Percentiles rank a stretch among this genome's conserved stretches.
These are phyloP conservation scores for Chlorella sp. DNA, from an alignment of 139 green algal genomes.

Conservation along the genomic window DNA sequence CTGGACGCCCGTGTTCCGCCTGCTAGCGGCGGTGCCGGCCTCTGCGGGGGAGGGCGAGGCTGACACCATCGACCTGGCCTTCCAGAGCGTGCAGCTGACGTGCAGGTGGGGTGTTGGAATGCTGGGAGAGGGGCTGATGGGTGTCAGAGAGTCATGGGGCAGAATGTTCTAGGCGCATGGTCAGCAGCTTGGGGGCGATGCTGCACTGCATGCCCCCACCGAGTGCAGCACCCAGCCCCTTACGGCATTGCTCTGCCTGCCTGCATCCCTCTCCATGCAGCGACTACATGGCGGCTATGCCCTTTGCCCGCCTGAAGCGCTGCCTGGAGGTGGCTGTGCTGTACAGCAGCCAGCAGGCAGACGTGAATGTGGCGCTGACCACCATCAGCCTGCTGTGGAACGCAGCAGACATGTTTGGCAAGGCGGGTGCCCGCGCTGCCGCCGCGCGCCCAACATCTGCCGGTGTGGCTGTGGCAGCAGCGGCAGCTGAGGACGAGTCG, in stretches of 20 bases:
- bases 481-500: slow-evolving; percentile 13
- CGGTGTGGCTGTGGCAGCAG: not conserved
- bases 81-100: slow-evolving; percentile 78
- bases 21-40: slow-evolving; percentile 76
- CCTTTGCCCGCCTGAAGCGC: slow-evolving; percentile 48
- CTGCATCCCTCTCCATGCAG: slow-evolving; percentile 29
- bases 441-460: not conserved
- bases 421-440: not conserved
- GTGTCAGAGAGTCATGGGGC: no score
- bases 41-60: slow-evolving; percentile 44
- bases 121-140: no score
- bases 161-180: no score
- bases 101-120: no score
- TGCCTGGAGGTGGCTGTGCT: slow-evolving; percentile 74
- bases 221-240: no score
- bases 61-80: slow-evolving; percentile 67
- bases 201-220: no score
- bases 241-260: no score
- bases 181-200: no score
- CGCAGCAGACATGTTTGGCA: slow-evolving; percentile 79
- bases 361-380: slow-evolving; percentile 93
- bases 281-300: slow-evolving; percentile 78
- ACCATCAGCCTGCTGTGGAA: slow-evolving; percentile 93
- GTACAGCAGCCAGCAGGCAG: slow-evolving; percentile 69
- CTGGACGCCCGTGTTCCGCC: slow-evolving; percentile 83